Base-by-base conservation (phyloP, 805 yeast genomes). In the Lipomyces kockii region DNA sequence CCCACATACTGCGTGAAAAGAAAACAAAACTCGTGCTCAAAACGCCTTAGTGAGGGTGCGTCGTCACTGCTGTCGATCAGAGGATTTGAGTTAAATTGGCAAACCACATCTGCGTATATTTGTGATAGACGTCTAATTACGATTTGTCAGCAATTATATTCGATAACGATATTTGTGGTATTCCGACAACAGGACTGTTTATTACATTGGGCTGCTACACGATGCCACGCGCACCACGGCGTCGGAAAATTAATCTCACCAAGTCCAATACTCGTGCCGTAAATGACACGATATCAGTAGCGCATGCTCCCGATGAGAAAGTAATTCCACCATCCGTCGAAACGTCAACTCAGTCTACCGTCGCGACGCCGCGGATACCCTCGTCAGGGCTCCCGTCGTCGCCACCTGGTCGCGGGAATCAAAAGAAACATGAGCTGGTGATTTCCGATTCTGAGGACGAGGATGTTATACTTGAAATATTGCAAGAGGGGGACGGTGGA, bases 171-270 rank as follows among this genome's bases (percentile, higher is more conserved):
- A 35, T 43, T 43, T 7, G 49, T 14, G 49, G 6, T 3, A 6
- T 43, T n/a, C 14, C 11, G 14, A 35, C 17, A 12, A 37, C 43
- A 37, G 17, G 43, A 37, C 3, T 37, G n/a, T n/a, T n/a, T n/a
- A 11, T 37, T 14, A 11, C 43, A 9, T 35, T 35, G 0, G 29
- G 3, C 39, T 12, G 39, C 4, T n/a, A 6, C 49, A 64, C 3
- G 12, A 65, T 65, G 68, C 68, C 68, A 20, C 68, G 68, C 51
- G 61, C 67, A 12, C 62, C 64, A 3, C 68, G 68, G 6, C 51
- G 64, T 2, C 64, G 68, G 58, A 65, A 57, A 43, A 62, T 62
- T 27, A 29, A 58, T 11, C 43, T 52, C 29, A 2, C n/a, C 55
- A 52, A 11, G 55, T 12, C 34, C 17, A 20, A 11, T 14, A 25